Percentiles rank a stretch among this genome's conserved stretches.
Evolutionary conservation across 768 basidiomycete species (phyloP).

Genomic region (Psilocybe cubensis): DNA sequence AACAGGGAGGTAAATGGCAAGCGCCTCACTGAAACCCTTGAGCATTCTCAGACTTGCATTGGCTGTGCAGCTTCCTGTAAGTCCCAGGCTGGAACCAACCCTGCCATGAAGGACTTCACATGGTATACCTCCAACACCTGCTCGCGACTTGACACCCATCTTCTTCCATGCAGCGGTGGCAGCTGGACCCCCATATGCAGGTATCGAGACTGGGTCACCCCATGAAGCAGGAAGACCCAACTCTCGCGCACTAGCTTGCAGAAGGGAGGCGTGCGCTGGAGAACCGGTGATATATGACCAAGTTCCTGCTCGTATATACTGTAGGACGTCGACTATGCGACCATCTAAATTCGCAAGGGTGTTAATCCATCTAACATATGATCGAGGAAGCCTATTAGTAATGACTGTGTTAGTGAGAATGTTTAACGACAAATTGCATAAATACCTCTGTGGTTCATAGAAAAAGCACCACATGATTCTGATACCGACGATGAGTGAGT

Average conservation of each 20-base stretch:
- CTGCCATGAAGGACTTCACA: conserved; percentile 75
- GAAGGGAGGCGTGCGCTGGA: conserved; percentile 39
- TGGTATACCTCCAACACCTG: conserved; percentile 69
- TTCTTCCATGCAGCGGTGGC: conserved; percentile 59
- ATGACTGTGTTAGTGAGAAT: background rate
- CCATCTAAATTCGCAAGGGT: conserved; percentile 70
- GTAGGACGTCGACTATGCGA: conserved; percentile 58
- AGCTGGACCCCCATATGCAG: conserved; percentile 59
- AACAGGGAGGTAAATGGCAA: conserved; percentile 75
- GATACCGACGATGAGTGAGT: conserved; percentile 11
- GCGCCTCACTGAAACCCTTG: conserved; percentile 63
- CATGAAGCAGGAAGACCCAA: conserved; percentile 63
- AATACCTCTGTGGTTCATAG: conserved; percentile 72
- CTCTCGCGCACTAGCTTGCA: conserved; percentile 50
- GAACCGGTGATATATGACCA: conserved; percentile 65
- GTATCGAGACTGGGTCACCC: conserved; percentile 64
- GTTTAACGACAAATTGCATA: background rate
- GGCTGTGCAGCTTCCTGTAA: conserved; percentile 59
- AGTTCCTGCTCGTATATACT: conserved; percentile 50
- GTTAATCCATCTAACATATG: conserved; percentile 80
- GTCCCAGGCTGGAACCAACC: conserved; percentile 47
- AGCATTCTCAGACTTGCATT: conserved; percentile 59
- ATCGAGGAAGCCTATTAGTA: conserved; percentile 52
- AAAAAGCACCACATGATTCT: conserved; percentile 93
- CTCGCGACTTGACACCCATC: conserved; percentile 55